Base-by-base conservation (phyloP, 2,329 filamentous ascomycete species). In the Fusarium verticillioides region DNA sequence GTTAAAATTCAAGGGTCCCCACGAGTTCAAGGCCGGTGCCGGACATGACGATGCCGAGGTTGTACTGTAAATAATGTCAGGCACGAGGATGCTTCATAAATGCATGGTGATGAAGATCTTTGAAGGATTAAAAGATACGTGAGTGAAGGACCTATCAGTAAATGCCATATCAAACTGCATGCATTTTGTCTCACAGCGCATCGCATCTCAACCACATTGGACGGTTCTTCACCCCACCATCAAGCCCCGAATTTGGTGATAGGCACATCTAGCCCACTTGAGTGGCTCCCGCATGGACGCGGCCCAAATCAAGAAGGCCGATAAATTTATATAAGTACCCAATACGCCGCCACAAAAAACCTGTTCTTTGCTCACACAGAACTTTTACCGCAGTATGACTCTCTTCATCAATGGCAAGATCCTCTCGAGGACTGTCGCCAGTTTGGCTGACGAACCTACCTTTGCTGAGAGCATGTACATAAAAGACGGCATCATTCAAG, bases 381-480 rank as follows among this genome's bases (percentile, higher is more conserved):
- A 37, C 2, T 37, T 37, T 1, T 18, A 37, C 26, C 26, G 4
- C 30, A 50, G 30, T 7, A 50, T 77, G 75, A 62, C 75, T 47
- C 61, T 81, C 18, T 76, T 81, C 40, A 66, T 72, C 34, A 81
- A 81, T 66, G 79, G 79, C 34, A 78, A 71, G 43, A 77, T 81
- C 60, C 66, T 81, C 37, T 67, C 75, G 18, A 76, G 72, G 59
- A 66, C 66, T 19, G 76, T 71, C 23, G 74, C 69, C 52, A 75
- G 76, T 46, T 63, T 79, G 58, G 58, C 72, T 13, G 76, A 73
- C 12, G 56, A 75, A 37, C 79, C 79, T 9, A 74, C 72, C 32
- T 82, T 82, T 64, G 77, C 75, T 4, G 75, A 79, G 34, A 77
- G 79, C 68, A 79, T 84, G 75, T 76, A 83, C 43, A 74, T 84